These are phyloP conservation scores for Xylariaceae sp. DNA, from an alignment of 2,329 filamentous ascomycete genomes.

Conservation along the genomic window DNA sequence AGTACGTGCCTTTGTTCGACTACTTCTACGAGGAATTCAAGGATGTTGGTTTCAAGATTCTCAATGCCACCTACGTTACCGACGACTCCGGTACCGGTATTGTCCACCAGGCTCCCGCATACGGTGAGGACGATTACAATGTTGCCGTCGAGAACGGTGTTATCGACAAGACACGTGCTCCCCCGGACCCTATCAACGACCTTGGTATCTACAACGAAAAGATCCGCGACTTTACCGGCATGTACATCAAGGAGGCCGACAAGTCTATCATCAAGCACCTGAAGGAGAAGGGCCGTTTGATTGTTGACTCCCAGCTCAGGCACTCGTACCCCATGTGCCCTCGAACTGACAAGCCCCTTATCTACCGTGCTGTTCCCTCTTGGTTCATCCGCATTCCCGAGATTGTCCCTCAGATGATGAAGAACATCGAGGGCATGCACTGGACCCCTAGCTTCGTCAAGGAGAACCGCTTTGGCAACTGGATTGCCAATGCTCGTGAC, in stretches of 20 bases:
- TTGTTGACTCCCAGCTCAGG: conserved; percentile 80
- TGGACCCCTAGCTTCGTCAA: conserved; percentile 92
- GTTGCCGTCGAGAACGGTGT: conserved; percentile 71
- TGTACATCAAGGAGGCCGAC: conserved; percentile 88
- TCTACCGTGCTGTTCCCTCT: conserved; percentile 84
- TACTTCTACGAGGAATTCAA: conserved; percentile 90
- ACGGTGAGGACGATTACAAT: conserved; percentile 94
- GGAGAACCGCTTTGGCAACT: conserved; percentile 83
- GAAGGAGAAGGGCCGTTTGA: conserved; percentile 67
- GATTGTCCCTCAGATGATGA: conserved; percentile 81
- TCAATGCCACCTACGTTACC: conserved; percentile 82
- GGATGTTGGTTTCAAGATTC: conserved; percentile 72
- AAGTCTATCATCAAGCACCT: conserved; percentile 89
- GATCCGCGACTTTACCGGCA: conserved; percentile 74
- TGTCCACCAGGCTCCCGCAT: conserved; percentile 88
- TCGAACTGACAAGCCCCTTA: conserved; percentile 89
- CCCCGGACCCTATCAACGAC: conserved; percentile 90
- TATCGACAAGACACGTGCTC: conserved; percentile 67
- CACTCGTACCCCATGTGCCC: conserved; percentile 94
- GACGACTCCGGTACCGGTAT: conserved; percentile 88
- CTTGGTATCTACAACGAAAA: conserved; percentile 71
- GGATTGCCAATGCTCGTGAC: conserved; percentile 86
- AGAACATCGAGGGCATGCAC: conserved; percentile 81
- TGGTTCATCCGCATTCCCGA: conserved; percentile 91
- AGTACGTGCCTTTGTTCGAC: conserved; percentile 81